Evolutionary conservation across 805 yeast species (phyloP).

Genomic region (Blastobotrys parvus): DNA sequence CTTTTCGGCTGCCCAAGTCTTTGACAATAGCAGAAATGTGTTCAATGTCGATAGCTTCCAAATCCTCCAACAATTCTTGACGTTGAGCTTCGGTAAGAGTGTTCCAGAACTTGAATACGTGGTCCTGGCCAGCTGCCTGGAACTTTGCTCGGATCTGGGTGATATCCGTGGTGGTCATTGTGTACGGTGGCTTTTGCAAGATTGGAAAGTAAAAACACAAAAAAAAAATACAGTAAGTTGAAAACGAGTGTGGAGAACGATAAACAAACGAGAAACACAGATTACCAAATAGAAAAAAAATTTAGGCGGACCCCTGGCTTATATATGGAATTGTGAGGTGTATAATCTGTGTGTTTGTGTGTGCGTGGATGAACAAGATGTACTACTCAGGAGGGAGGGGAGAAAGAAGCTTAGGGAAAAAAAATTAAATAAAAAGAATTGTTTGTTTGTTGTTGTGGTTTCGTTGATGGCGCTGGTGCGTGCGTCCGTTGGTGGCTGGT

Average conservation of each 20-base stretch:
- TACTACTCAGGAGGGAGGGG: too few relatives aligned
- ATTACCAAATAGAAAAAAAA: not conserved
- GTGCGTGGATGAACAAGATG: too few relatives aligned
- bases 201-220: not conserved
- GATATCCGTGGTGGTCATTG: constrained; percentile 17
- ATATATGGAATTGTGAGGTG: too few relatives aligned
- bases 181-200: not conserved
- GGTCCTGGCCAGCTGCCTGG: constrained; percentile 32
- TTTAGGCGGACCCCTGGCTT: too few relatives aligned
- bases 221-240: not conserved
- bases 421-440: too few relatives aligned
- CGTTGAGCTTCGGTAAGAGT: constrained; percentile 22
- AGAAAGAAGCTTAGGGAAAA: too few relatives aligned
- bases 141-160: constrained; percentile 14
- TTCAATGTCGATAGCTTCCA: constrained; percentile 29
- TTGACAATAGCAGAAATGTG: constrained; percentile 25
- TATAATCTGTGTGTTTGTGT: too few relatives aligned
- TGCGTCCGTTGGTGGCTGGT: too few relatives aligned
- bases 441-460: too few relatives aligned
- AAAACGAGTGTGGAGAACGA: not conserved
- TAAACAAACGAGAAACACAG: not conserved
- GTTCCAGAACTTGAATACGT: constrained; percentile 33
- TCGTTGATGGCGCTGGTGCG: too few relatives aligned
- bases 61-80: constrained; percentile 26
- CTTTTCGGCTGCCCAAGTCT: constrained; percentile 14